phyloP scores from a whole-genome alignment of 805 yeast species.

The Tetrapisispora pingtungensis region DNA sequence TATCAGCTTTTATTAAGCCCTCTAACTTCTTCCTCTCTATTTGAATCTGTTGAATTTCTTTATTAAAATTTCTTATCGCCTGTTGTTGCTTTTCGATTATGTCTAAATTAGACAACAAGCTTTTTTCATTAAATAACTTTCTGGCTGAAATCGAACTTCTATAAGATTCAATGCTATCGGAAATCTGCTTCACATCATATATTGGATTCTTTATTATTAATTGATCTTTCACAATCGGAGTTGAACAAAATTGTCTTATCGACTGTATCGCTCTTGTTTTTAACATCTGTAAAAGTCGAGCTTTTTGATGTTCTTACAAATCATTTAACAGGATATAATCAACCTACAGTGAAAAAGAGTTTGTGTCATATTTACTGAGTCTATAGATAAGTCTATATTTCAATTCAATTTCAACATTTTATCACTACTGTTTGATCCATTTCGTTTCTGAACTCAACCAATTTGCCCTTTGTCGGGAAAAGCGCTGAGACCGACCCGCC shows the following conservation, averaged over 20 bases:
- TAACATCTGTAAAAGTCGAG: background rate
- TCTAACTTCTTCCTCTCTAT: conserved; percentile 24
- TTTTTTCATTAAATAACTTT: conserved; percentile 18
- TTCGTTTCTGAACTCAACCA: too few species aligned
- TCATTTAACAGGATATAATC: too few species aligned
- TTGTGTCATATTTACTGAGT: too few species aligned
- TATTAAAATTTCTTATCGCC: conserved; percentile 11
- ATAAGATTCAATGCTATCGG: conserved; percentile 12
- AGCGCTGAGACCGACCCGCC: background rate
- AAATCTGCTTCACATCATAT: conserved; percentile 20
- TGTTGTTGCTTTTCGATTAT: conserved; percentile 23
- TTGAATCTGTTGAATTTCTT: conserved; percentile 23
- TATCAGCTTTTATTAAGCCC: conserved; percentile 17
- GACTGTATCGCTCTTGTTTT: background rate
- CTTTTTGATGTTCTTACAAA: too few species aligned
- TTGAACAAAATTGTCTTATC: background rate
- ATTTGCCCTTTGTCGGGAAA: background rate
- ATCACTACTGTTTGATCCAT: too few species aligned
- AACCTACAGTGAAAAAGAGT: too few species aligned
- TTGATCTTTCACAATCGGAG: background rate
- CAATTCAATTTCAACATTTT: too few species aligned
- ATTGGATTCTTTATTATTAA: conserved; percentile 16
- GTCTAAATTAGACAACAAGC: conserved; percentile 19
- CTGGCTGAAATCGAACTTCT: conserved; percentile 21
- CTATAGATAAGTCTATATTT: too few species aligned